Conservation (phyloP, 2,329 filamentous ascomycete genomes). For the Colletotrichum filicis region DNA sequence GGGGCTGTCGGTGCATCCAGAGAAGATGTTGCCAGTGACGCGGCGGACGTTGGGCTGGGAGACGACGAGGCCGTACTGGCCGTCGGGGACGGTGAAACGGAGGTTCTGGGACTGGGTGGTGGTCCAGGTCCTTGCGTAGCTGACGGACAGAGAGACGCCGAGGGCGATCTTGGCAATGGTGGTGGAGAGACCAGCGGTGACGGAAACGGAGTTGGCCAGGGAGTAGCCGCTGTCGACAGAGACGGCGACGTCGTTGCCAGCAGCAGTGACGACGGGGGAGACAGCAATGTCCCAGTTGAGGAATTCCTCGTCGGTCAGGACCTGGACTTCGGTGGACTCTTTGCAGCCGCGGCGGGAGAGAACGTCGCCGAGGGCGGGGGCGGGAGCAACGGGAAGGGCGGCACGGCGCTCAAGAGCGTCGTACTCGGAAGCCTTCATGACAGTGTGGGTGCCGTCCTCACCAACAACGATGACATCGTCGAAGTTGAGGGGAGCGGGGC, state of each 20-base stretch:
- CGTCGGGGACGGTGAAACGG: constrained; percentile 45
- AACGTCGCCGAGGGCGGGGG: constrained; percentile 7
- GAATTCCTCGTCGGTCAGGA: constrained; percentile 42
- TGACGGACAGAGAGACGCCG: constrained; percentile 38
- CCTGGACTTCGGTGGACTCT: constrained; percentile 39
- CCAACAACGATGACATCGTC: constrained; percentile 43
- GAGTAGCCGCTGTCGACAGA: constrained; percentile 46
- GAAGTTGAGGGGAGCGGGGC: constrained; percentile 28
- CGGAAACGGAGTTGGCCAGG: constrained; percentile 45
- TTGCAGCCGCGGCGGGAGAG: constrained; percentile 34
- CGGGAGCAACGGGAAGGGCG: constrained; percentile 14
- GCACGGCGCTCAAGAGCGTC: constrained; percentile 33
- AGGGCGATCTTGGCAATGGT: constrained; percentile 42
- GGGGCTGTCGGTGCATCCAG: constrained; percentile 46
- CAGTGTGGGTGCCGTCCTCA: constrained; percentile 37
- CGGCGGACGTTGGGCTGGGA: constrained; percentile 48
- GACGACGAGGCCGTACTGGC: constrained; percentile 51
- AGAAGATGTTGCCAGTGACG: constrained; percentile 47
- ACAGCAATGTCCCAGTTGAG: constrained; percentile 52
- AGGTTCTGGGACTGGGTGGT: constrained; percentile 44
- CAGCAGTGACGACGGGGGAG: constrained; percentile 47
- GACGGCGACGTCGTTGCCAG: constrained; percentile 42
- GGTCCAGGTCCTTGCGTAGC: constrained; percentile 43
- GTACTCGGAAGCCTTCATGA: constrained; percentile 42
- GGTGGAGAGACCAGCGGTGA: constrained; percentile 37